Evolutionary conservation across 2,329 filamentous ascomycete genomes (phyloP).

Genomic region (Ilyonectria mors-panacis): DNA sequence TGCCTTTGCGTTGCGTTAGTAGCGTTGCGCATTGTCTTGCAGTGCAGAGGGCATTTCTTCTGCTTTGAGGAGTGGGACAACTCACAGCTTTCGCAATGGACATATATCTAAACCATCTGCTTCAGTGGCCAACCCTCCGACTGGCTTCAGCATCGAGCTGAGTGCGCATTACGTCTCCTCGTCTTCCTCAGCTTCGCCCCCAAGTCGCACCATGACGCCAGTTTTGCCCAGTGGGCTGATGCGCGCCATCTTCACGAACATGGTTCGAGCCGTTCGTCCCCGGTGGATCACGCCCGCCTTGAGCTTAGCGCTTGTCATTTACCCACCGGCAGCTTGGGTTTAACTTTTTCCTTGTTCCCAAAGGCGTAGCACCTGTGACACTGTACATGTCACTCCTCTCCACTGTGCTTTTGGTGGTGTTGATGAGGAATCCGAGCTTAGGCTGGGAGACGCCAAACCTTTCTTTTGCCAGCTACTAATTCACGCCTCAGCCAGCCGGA

Average conservation of each 20-base stretch:
- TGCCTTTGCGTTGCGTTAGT: neutral
- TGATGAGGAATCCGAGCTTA: neutral
- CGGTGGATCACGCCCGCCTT: slow-evolving; percentile 33
- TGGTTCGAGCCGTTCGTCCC: slow-evolving; percentile 40
- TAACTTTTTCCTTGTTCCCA: slow-evolving; percentile 30
- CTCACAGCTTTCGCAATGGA: neutral
- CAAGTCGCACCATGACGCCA: slow-evolving; percentile 25
- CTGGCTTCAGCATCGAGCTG: neutral
- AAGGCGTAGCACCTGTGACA: neutral
- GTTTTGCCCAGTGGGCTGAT: slow-evolving; percentile 40
- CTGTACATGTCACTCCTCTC: neutral
- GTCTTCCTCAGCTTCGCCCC: neutral
- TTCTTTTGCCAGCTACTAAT: slow-evolving; percentile 6
- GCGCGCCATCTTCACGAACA: slow-evolving; percentile 31
- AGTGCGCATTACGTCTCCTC: neutral
- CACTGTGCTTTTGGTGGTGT: neutral
- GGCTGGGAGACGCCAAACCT: neutral
- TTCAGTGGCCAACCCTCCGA: neutral
- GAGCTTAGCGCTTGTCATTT: slow-evolving; percentile 30
- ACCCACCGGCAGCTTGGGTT: slow-evolving; percentile 24
- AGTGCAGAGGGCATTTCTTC: neutral
- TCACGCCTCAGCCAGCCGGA: neutral
- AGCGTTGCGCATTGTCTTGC: neutral
- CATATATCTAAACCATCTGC: neutral
- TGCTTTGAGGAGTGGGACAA: neutral